Conservation (phyloP, 805 yeast species). For the Candida germanica region DNA sequence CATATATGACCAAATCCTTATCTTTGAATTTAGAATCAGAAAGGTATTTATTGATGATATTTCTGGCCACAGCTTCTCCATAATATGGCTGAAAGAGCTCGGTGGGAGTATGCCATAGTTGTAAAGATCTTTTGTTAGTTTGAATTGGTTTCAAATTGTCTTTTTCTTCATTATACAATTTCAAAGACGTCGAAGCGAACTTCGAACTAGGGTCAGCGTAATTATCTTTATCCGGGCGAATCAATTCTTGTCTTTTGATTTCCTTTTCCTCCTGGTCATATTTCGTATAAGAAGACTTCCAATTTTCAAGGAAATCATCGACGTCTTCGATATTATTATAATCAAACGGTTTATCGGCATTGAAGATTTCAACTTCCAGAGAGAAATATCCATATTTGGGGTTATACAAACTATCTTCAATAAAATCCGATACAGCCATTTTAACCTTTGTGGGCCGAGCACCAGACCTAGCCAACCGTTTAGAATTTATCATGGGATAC, state of each 20-base stretch:
- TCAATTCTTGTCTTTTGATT: conserved; percentile 12
- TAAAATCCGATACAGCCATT: conserved; percentile 76
- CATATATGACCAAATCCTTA: conserved; percentile 71
- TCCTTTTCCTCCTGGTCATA: conserved; percentile 35
- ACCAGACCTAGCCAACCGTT: conserved; percentile 28
- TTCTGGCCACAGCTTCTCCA: conserved; percentile 83
- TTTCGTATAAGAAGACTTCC: conserved; percentile 61
- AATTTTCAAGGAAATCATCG: conserved; percentile 66
- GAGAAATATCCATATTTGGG: conserved; percentile 82
- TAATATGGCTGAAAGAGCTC: conserved; percentile 81
- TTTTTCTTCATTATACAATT: conserved; percentile 17
- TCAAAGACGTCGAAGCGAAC: conserved; percentile 24
- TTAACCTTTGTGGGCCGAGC: conserved; percentile 59
- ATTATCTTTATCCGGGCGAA: conserved; percentile 11
- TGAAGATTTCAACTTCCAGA: conserved; percentile 73
- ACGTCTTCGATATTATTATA: conserved; percentile 55
- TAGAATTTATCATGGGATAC: conserved; percentile 33
- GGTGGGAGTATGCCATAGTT: conserved; percentile 88
- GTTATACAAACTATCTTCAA: conserved; percentile 80
- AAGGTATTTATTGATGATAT: conserved; percentile 63
- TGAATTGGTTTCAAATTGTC: conserved; percentile 20
- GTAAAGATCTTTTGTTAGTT: conserved; percentile 43
- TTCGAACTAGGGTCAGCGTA: conserved; percentile 20
- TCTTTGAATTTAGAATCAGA: conserved; percentile 63
- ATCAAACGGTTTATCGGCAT: conserved; percentile 61